phyloP scores from a whole-genome alignment of 2,329 filamentous ascomycete genomes.

The Penicillium sclerotigenum region DNA sequence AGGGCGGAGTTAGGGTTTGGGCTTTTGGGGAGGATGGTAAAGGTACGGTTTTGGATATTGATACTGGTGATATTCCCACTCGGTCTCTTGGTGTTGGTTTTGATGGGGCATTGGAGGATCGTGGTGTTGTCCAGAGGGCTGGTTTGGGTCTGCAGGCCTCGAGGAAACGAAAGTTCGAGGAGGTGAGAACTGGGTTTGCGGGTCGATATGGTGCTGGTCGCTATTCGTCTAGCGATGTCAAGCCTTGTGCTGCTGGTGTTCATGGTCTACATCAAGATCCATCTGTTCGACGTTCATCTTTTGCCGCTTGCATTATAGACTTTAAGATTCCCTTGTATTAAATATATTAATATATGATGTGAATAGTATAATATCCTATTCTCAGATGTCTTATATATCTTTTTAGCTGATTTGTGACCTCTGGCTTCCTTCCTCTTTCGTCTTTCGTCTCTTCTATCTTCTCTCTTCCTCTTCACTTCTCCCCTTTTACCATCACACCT shows the following conservation, averaged over 20 bases:
- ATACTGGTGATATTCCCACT: conserved; percentile 26
- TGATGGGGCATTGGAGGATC: conserved; percentile 28
- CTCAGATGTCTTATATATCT: not conserved
- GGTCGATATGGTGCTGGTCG: conserved; percentile 23
- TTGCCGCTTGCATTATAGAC: conserved; percentile 38
- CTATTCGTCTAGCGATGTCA: conserved; percentile 11
- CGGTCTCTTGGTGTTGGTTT: conserved; percentile 9
- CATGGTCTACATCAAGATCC: conserved; percentile 1
- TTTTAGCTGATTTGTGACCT: not conserved
- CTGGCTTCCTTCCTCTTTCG: not conserved
- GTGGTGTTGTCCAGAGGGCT: conserved; percentile 14
- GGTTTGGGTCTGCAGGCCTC: not conserved
- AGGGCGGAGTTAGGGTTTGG: conserved; percentile 50
- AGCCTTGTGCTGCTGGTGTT: conserved; percentile 4
- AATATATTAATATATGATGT: conserved; percentile 2
- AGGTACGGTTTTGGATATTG: conserved; percentile 49
- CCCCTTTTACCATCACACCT: not conserved
- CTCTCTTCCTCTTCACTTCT: not conserved
- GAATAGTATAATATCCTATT: not conserved
- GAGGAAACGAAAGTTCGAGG: conserved; percentile 30
- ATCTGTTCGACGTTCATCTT: conserved; percentile 28
- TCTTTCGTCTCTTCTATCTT: not conserved
- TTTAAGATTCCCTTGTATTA: conserved; percentile 30
- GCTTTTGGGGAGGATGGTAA: conserved; percentile 48
- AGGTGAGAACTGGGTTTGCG: conserved; percentile 21